These are phyloP conservation scores for Phyllosticta citriasiana DNA, from an alignment of 2,329 filamentous ascomycete species.

Conservation along the genomic window DNA sequence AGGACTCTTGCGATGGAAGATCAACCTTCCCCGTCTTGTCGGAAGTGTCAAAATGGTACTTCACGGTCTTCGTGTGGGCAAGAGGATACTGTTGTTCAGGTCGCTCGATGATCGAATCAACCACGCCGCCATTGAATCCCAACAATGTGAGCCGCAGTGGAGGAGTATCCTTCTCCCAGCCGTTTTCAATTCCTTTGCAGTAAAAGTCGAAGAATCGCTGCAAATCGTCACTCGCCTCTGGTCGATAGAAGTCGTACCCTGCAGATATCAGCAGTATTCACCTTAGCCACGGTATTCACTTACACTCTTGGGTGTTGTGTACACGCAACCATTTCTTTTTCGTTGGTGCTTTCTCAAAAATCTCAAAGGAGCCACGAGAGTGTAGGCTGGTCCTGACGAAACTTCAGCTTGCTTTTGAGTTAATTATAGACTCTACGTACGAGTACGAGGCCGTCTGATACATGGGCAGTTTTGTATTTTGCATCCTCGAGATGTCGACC, in stretches of 20 bases:
- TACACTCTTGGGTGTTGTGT: slow-evolving; percentile 3
- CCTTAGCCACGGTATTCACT: neutral
- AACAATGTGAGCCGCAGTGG: slow-evolving; percentile 34
- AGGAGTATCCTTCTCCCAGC: slow-evolving; percentile 38
- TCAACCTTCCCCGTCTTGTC: neutral
- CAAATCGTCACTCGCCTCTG: slow-evolving; percentile 14
- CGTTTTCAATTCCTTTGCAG: slow-evolving; percentile 34
- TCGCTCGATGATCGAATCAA: slow-evolving; percentile 1
- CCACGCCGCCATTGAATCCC: slow-evolving; percentile 12
- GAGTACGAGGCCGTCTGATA: slow-evolving; percentile 15
- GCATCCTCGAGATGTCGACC: slow-evolving; percentile 11
- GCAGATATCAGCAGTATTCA: neutral
- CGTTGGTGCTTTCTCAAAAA: slow-evolving; percentile 8
- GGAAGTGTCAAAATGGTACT: slow-evolving; percentile 11
- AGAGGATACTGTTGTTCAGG: slow-evolving; percentile 10
- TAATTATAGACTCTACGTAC: neutral
- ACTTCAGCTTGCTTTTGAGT: neutral
- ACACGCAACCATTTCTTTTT: slow-evolving; percentile 16
- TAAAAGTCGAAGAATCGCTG: slow-evolving; percentile 37
- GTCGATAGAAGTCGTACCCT: slow-evolving; percentile 8
- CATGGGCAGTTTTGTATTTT: slow-evolving; percentile 9
- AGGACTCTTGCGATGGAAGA: neutral
- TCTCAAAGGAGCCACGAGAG: slow-evolving; percentile 14
- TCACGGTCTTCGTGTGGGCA: slow-evolving; percentile 13
- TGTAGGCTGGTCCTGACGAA: slow-evolving; percentile 9